A percentile compares a stretch with the other conserved stretches of the same genome.
Evolutionary conservation across 2,329 filamentous ascomycete genomes (phyloP).

Genomic region (Alternaria tenuissima): DNA sequence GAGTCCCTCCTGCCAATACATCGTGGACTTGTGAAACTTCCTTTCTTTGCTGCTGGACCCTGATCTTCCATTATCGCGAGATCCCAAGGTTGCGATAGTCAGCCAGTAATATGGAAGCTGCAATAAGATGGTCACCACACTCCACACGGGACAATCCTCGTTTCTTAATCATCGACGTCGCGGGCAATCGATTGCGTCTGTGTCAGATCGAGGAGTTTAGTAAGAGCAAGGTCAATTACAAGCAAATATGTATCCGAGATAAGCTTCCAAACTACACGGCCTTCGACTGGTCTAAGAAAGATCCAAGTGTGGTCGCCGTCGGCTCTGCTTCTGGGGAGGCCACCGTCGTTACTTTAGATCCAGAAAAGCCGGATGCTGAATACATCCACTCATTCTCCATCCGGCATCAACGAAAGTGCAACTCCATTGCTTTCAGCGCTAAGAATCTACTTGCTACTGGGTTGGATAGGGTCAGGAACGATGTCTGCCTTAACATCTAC

Average conservation of each 20-base stretch:
- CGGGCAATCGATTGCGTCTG: slow-evolving; percentile 65
- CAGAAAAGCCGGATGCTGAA: slow-evolving; percentile 58
- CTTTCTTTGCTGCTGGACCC: neutral
- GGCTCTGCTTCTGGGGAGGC: slow-evolving; percentile 79
- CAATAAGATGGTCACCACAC: slow-evolving; percentile 70
- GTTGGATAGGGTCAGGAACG: slow-evolving; percentile 80
- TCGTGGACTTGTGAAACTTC: neutral
- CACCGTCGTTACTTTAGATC: slow-evolving; percentile 75
- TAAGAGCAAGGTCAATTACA: slow-evolving; percentile 58
- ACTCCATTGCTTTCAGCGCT: slow-evolving; percentile 81
- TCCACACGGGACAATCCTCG: slow-evolving; percentile 61
- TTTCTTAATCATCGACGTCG: slow-evolving; percentile 69
- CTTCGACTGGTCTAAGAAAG: slow-evolving; percentile 70
- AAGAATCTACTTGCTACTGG: slow-evolving; percentile 77
- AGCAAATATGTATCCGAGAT: slow-evolving; percentile 61
- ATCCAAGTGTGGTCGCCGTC: slow-evolving; percentile 74
- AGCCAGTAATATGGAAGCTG: slow-evolving; percentile 62
- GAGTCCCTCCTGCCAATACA: neutral
- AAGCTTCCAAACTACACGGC: slow-evolving; percentile 69
- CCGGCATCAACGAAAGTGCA: slow-evolving; percentile 79
- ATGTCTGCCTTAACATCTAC: slow-evolving; percentile 83
- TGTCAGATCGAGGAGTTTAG: slow-evolving; percentile 58
- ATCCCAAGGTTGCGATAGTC: slow-evolving; percentile 5
- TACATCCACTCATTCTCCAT: slow-evolving; percentile 71
- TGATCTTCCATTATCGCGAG: slow-evolving; percentile 2